Percentiles rank a stretch among this genome's conserved stretches.
These are phyloP conservation scores for Yamadazyma trypodendri DNA, from an alignment of 1,139 yeast genomes.

Conservation along the genomic window DNA sequence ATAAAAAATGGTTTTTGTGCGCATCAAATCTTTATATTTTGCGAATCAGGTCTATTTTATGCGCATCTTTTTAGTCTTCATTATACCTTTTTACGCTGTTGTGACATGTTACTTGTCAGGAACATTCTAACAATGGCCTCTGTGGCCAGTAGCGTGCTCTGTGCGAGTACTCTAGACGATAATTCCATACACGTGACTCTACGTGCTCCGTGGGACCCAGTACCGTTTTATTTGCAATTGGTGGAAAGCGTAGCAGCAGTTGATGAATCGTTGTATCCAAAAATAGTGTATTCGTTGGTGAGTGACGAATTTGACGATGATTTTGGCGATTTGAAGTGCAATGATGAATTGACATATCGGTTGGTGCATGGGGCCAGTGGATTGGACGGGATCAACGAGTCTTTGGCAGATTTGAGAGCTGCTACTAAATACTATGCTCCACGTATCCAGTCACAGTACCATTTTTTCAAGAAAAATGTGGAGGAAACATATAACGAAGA, in stretches of 20 bases:
- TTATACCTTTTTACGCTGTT: too few relatives aligned
- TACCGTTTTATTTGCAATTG: conserved; percentile 39
- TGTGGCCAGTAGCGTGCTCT: too few relatives aligned
- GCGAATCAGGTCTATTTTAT: too few relatives aligned
- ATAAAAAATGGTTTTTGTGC: neutral
- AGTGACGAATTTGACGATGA: conserved; percentile 23
- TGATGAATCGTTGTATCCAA: conserved; percentile 49
- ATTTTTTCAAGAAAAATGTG: conserved; percentile 19
- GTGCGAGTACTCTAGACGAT: neutral
- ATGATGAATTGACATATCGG: conserved; percentile 40
- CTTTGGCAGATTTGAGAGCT: conserved; percentile 50
- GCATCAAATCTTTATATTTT: too few relatives aligned
- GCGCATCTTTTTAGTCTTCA: too few relatives aligned
- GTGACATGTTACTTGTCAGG: too few relatives aligned
- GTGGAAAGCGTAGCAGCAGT: conserved; percentile 56
- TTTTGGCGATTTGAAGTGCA: conserved; percentile 25
- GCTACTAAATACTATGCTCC: conserved; percentile 59
- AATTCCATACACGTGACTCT: neutral
- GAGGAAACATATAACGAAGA: conserved; percentile 6
- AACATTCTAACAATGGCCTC: too few relatives aligned
- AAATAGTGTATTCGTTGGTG: conserved; percentile 38
- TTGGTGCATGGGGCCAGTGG: conserved; percentile 30
- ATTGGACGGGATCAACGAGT: conserved; percentile 17
- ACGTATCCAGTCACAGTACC: conserved; percentile 61
- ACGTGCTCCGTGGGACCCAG: neutral